Percentiles rank a stretch among this genome's conserved stretches.
phyloP scores from a whole-genome alignment of 2,329 filamentous ascomycete genomes.

The Parastagonospora nodorum region DNA sequence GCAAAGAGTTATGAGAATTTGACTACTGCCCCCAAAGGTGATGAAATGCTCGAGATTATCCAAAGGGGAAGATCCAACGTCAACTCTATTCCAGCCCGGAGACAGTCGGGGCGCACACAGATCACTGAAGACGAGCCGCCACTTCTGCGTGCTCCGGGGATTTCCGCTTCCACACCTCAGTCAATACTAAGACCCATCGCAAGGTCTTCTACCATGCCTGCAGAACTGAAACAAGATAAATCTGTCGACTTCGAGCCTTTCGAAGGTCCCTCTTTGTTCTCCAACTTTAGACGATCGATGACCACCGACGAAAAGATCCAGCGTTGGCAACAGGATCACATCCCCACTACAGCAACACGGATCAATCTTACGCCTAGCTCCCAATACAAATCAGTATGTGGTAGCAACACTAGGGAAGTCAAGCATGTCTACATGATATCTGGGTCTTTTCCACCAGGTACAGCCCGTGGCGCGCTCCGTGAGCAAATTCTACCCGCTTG shows the following conservation, averaged over 20 bases:
- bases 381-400: slow-evolving; percentile 22
- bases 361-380: background rate
- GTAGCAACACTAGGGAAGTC: slow-evolving; percentile 7
- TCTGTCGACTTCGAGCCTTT: slow-evolving; percentile 25
- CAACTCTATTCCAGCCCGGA: background rate
- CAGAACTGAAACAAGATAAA: slow-evolving; percentile 2
- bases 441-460: background rate
- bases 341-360: background rate
- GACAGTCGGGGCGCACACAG: background rate
- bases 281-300: slow-evolving; percentile 28
- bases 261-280: slow-evolving; percentile 23
- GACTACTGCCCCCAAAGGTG: slow-evolving; percentile 72
- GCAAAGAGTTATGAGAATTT: slow-evolving; percentile 72
- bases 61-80: slow-evolving; percentile 18
- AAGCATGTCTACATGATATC: slow-evolving; percentile 22
- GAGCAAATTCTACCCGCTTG: slow-evolving; percentile 9
- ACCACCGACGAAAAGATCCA: slow-evolving; percentile 30
- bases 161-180: slow-evolving; percentile 17
- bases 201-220: slow-evolving; percentile 30
- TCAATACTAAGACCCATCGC: slow-evolving; percentile 17
- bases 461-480: background rate
- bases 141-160: slow-evolving; percentile 34
- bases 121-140: slow-evolving; percentile 7
- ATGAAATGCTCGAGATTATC: slow-evolving; percentile 66
- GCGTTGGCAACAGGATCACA: slow-evolving; percentile 17